Conservation (phyloP, 75 land plant species). For the Picea sitchensis region DNA sequence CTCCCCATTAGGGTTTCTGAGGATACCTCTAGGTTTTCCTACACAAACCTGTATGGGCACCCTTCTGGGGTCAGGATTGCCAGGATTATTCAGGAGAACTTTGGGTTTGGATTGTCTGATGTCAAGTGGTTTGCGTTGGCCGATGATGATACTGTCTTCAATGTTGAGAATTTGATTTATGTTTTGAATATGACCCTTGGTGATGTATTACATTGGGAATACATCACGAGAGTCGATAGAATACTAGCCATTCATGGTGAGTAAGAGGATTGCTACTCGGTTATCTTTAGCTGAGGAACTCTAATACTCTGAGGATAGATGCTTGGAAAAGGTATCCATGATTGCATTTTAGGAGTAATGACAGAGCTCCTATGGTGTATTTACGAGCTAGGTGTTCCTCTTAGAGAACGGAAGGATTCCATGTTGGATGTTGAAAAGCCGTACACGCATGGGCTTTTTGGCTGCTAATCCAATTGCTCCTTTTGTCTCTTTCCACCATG, state of each 20-base stretch:
- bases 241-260: conserved; percentile 78
- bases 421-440: conserved; percentile 71
- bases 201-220: conserved; percentile 47
- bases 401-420: conserved; percentile 46
- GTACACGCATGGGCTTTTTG: conserved; percentile 65
- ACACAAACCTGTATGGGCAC: conserved; percentile 51
- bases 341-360: conserved; percentile 54
- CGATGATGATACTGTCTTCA: conserved; percentile 67
- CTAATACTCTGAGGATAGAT: conserved; percentile 46
- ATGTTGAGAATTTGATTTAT: conserved; percentile 45
- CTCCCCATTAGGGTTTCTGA: conserved; percentile 49
- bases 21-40: conserved; percentile 47
- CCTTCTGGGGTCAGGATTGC: conserved; percentile 57
- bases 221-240: conserved; percentile 73
- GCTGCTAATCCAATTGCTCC: conserved; percentile 78
- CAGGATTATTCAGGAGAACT: conserved; percentile 43
- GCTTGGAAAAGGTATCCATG: conserved; percentile 50
- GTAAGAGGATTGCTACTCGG: conserved; percentile 63
- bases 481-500: conserved; percentile 74
- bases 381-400: conserved; percentile 60
- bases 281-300: conserved; percentile 50
- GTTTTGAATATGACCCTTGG: conserved; percentile 39
- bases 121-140: conserved; percentile 62
- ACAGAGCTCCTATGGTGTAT: conserved; percentile 62
- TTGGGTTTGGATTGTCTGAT: conserved; percentile 33